Evolutionary conservation across 164 flowering plant genomes (phyloP), one percentile per base, ranked within the genome.

Genomic region (Kingdonia uniflora): DNA sequence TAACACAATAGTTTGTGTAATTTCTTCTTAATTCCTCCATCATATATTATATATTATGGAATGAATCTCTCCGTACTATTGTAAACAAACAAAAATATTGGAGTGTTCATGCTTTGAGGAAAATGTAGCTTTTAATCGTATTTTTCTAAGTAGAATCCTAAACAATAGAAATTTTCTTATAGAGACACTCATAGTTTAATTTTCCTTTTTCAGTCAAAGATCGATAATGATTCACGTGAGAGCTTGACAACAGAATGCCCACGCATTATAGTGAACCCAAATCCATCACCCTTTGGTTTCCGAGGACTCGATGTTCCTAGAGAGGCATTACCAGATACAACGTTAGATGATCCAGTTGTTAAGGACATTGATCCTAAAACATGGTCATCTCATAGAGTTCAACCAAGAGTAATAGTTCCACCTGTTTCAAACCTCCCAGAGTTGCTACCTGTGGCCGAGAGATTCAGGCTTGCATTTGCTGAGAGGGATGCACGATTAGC

Each of bases 401-500:
- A 33, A 14, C 58, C 67, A 16, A 74, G 52, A 54, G 19, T 59
- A 2, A 1, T 26, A 16, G 26, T 61, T 45, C 42, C 55, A 55
- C 43, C 79, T 14, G 40, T 49, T 21, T 60, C 71, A 13, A 54
- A 52, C 46, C 11, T 72, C 24, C 55, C 25, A 7, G 88, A 84
- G 42, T 59, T 85, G 61, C 8, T 29, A 29, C 63, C 91, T 1
- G 51, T 83, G 20, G 97, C 95, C 14, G 96, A 91, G 59, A 85
- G 71, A 56, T 4, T 29, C 35, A n/a, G n/a, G 59, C 35, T 29
- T 29, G 98, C 98, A 23, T 92, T 84, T 67, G 69, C 65, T 21
- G 95, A 92, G 61, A 80, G 98, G 57, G 98, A 87, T 60, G 62
- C 73, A 11, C 69, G 82, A 11, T 56, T 85, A 47, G 95, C 94